A percentile compares a stretch with the other conserved stretches of the same genome.
These are phyloP conservation scores for Jimgerdemannia lactiflua DNA, from an alignment of 192 early-diverging fungal species.

Conservation along the genomic window DNA sequence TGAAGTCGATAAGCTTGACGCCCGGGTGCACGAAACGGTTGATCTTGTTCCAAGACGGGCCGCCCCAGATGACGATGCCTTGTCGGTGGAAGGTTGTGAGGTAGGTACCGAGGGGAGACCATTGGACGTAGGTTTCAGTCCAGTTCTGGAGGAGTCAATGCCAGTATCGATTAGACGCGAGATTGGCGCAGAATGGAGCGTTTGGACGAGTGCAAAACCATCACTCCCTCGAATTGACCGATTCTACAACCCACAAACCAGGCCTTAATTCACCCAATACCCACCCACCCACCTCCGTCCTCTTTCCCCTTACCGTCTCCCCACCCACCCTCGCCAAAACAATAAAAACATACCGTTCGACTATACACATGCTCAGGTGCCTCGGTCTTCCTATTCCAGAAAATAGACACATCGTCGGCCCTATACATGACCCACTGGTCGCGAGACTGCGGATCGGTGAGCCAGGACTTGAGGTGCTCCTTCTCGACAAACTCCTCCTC, in stretches of 20 bases:
- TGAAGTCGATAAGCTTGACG: constrained; percentile 90
- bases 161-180: too few species aligned
- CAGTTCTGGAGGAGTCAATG: constrained; percentile 57
- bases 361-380: constrained; percentile 71
- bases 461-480: constrained; percentile 90
- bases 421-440: constrained; percentile 93
- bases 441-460: constrained; percentile 76
- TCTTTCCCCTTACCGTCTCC: too few species aligned
- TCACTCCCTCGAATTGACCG: too few species aligned
- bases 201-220: too few species aligned
- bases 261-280: too few species aligned
- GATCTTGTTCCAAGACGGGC: constrained; percentile 87
- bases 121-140: constrained; percentile 92
- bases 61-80: constrained; percentile 97
- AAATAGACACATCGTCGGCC: constrained; percentile 80
- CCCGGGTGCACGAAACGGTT: constrained; percentile 88
- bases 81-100: constrained; percentile 91
- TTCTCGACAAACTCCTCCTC: constrained; percentile 71
- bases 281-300: too few species aligned
- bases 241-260: too few species aligned
- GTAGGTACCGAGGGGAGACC: constrained; percentile 95
- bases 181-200: too few species aligned
- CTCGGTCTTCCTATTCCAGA: constrained; percentile 90
- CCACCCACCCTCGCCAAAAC: neutral
- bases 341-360: constrained; percentile 37